Base-by-base conservation (phyloP, 495 filamentous ascomycete species). In the Aspergillus biplanus region DNA sequence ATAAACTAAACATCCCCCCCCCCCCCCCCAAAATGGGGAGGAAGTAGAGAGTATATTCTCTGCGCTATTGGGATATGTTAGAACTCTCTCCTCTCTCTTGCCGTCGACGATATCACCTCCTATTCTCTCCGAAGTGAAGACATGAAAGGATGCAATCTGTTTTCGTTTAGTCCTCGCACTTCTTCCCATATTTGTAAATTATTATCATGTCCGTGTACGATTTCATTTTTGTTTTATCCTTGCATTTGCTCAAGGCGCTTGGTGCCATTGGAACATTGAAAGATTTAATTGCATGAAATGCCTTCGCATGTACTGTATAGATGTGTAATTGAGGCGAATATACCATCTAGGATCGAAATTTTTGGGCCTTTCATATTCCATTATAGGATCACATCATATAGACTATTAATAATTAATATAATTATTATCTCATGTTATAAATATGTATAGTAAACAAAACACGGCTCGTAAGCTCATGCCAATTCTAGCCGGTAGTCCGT, bases 161-260 rank as follows among this genome's bases (percentile, higher is more conserved):
- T 53, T 27, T 53, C n/a, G 7, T 53, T 53, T 15, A 4, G n/a
- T 33, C 7, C 32, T 33, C 33, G 7, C 52, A 5, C 15, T 7
- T 55, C 18, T 35, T 27, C 21, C 21, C 21, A 27, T 27, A 1
- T 27, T 27, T 35, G 32, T 33, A 55, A 7, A 35, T 12, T 15
- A 55, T 4, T 31, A 50, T 27, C 47, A 50, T 27, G 47, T 18
- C n/a, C 11, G 47, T 50, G 47, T 27, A 50, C 47, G 47, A 50
- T 18, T 50, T 50, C n/a, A 12, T 1, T 9, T 44, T 44, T 44
- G 12, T 44, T 27, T 27, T 27, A 27, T 27, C 21, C 21, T 44
- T 54, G 58, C 58, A 53, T 58, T 44, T 54, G 33, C 7, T 11
- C 12, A 12, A 31, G 49, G 58, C 58, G 49, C 50, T 46, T 52